phyloP scores from a whole-genome alignment of 495 filamentous ascomycete species.

The Astrothelium subdiscretum region DNA sequence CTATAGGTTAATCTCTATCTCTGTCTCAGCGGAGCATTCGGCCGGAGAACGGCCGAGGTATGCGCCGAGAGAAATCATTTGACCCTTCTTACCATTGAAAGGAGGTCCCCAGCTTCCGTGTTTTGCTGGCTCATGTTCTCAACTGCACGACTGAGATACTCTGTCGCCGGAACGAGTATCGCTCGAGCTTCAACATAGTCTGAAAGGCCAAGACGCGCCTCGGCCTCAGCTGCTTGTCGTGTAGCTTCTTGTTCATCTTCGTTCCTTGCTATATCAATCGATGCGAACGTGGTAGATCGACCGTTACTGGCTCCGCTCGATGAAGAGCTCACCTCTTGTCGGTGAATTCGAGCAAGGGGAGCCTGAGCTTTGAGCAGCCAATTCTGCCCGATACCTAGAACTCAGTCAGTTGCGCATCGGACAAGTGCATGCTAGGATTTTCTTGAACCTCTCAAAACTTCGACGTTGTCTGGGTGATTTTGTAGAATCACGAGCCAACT shows the following conservation, averaged over 20 bases:
- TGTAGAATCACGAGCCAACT: slow-evolving; percentile 34
- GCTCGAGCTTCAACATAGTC: slow-evolving; percentile 41
- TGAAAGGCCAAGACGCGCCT: slow-evolving; percentile 27
- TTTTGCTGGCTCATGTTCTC: slow-evolving; percentile 27
- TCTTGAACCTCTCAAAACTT: slow-evolving; percentile 34
- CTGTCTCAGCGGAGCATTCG: neutral
- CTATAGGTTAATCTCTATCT: slow-evolving; percentile 6
- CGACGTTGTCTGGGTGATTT: slow-evolving; percentile 31
- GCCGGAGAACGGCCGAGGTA: no score
- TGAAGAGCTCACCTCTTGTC: slow-evolving; percentile 30
- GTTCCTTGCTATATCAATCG: slow-evolving; percentile 4
- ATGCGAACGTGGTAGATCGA: slow-evolving; percentile 3
- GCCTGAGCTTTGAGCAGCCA: slow-evolving; percentile 41
- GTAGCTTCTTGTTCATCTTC: slow-evolving; percentile 17
- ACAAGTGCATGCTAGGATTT: neutral
- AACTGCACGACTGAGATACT: slow-evolving; percentile 37
- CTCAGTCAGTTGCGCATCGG: slow-evolving; percentile 2
- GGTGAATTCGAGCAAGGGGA: slow-evolving; percentile 36
- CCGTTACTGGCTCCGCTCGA: slow-evolving; percentile 21
- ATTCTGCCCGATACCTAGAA: slow-evolving; percentile 34
- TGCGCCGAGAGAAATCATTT: no score
- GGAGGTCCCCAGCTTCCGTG: slow-evolving; percentile 29
- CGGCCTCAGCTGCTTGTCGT: slow-evolving; percentile 23
- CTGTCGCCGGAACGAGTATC: slow-evolving; percentile 35
- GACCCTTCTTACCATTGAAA: slow-evolving; percentile 36